phyloP scores from a whole-genome alignment of 768 basidiomycete genomes.

The Russula sp. region DNA sequence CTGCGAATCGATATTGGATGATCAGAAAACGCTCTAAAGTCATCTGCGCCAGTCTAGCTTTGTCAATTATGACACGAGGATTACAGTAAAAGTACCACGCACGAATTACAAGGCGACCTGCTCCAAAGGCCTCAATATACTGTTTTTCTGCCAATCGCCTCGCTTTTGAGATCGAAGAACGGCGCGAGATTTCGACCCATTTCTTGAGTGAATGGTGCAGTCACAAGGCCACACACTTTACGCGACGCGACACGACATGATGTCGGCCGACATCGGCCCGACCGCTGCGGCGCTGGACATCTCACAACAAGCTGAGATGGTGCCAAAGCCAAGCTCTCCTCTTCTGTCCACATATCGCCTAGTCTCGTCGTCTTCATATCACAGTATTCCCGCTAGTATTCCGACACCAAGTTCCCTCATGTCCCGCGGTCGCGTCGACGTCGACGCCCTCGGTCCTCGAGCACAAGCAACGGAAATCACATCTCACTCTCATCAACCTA shows the following conservation, averaged over 20 bases:
- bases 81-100: conserved; percentile 5
- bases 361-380: conserved; percentile 16
- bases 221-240: no score
- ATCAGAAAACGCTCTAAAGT: conserved; percentile 26
- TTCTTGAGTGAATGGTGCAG: neutral
- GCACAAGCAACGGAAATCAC: conserved; percentile 20
- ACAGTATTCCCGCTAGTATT: conserved; percentile 11
- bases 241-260: no score
- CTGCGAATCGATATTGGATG: conserved; percentile 29
- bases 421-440: conserved; percentile 19
- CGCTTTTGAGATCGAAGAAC: conserved; percentile 18
- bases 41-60: conserved; percentile 19
- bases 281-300: no score
- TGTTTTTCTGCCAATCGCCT: conserved; percentile 29
- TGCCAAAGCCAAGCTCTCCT: conserved; percentile 8
- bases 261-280: no score
- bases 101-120: conserved; percentile 25
- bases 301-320: neutral
- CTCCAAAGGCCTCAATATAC: conserved; percentile 25
- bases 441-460: conserved; percentile 23
- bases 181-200: conserved; percentile 12
- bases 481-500: conserved; percentile 26
- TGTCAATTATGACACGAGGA: conserved; percentile 3
- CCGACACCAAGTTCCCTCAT: conserved; percentile 17
- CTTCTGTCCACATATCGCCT: conserved; percentile 2